phyloP scores from a whole-genome alignment of 306 rosid species.

The Amphicarpaea edgeworthii region DNA sequence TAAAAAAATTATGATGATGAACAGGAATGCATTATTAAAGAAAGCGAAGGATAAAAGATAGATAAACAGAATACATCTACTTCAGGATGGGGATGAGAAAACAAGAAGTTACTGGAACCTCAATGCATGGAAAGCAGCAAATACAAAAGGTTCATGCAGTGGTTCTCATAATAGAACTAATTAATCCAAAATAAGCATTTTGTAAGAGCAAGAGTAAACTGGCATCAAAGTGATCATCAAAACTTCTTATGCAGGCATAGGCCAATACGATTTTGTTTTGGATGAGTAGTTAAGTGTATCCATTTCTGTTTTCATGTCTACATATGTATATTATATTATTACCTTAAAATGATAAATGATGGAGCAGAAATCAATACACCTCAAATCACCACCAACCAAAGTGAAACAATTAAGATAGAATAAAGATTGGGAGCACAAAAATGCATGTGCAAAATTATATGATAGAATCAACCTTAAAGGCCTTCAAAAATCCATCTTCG shows the following conservation, averaged over 20 bases:
- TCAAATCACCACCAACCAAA: constrained; percentile 25
- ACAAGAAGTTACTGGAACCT: too few species aligned
- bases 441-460: constrained; percentile 35
- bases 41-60: too few species aligned
- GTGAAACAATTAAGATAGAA: constrained; percentile 4
- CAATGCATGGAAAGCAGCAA: too few species aligned
- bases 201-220: background rate
- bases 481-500: constrained; percentile 93
- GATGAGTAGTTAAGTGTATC: constrained; percentile 9
- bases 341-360: constrained; percentile 9
- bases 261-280: constrained; percentile 21
- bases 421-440: constrained; percentile 40
- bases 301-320: background rate
- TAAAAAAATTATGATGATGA: too few species aligned
- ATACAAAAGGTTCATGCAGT: background rate
- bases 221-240: background rate
- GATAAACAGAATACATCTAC: too few species aligned
- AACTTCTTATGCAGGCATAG: background rate
- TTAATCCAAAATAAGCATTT: background rate
- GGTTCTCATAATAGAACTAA: background rate
- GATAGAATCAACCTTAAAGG: constrained; percentile 75
- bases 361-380: constrained; percentile 12
- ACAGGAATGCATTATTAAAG: too few species aligned
- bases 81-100: too few species aligned
- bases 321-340: background rate